Evolutionary conservation across 345 rosid species (phyloP).

Genomic region (Punica granatum): DNA sequence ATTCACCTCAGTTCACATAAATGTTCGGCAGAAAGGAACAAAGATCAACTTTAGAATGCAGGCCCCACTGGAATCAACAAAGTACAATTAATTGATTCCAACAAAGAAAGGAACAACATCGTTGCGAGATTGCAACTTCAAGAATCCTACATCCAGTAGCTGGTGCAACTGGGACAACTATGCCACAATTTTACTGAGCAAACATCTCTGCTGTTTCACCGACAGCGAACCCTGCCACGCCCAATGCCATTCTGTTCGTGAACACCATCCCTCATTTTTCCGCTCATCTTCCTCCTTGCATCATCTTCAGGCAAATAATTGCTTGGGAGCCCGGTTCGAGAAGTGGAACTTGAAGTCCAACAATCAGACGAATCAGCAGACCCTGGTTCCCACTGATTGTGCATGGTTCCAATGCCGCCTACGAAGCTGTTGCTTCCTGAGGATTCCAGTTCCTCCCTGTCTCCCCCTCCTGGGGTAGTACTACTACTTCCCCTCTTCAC

Average conservation of each 20-base stretch:
- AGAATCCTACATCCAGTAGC: slow-evolving; percentile 7
- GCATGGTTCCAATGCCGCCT: slow-evolving; percentile 28
- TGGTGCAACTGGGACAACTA: slow-evolving; percentile 21
- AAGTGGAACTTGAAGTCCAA: slow-evolving; percentile 45
- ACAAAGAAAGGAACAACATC: neutral
- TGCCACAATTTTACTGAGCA: neutral
- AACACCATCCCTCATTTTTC: slow-evolving; percentile 24
- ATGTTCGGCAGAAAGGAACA: neutral
- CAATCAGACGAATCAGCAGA: slow-evolving; percentile 76
- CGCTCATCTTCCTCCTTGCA: slow-evolving; percentile 25
- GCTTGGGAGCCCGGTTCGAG: slow-evolving; percentile 30
- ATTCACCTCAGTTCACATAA: neutral
- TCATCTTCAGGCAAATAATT: slow-evolving; percentile 23
- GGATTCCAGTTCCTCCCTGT: slow-evolving; percentile 76
- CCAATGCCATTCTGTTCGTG: slow-evolving; percentile 26
- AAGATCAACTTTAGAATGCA: neutral
- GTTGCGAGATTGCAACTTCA: slow-evolving; percentile 35
- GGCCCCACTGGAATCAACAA: neutral
- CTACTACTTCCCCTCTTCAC: slow-evolving; percentile 49
- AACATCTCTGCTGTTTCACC: slow-evolving; percentile 8
- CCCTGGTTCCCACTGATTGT: slow-evolving; percentile 66
- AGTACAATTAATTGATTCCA: neutral
- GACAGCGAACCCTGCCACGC: slow-evolving; percentile 24
- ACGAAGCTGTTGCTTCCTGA: slow-evolving; percentile 84
- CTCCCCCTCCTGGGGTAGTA: slow-evolving; percentile 16